These are phyloP conservation scores for Solanum bulbocastanum DNA, from an alignment of 257 asterid genomes.

Conservation along the genomic window DNA sequence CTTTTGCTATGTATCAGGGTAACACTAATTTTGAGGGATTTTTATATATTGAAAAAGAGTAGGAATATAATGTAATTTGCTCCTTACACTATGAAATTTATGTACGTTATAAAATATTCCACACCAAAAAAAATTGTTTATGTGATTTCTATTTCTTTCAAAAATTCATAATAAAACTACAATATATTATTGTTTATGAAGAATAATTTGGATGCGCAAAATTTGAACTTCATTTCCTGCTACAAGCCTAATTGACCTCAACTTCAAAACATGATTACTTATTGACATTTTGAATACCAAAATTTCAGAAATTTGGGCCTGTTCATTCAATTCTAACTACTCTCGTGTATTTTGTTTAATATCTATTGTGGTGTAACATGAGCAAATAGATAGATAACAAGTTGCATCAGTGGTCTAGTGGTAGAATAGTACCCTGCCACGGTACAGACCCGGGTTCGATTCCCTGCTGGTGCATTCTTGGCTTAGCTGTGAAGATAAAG, in stretches of 20 bases:
- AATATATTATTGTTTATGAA: background rate
- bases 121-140: too few relatives aligned
- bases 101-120: too few relatives aligned
- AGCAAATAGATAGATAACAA: background rate
- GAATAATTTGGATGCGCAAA: background rate
- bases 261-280: background rate
- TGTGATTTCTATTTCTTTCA: background rate
- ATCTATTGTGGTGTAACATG: background rate
- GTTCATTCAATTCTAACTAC: background rate
- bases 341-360: background rate
- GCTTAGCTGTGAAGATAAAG: background rate
- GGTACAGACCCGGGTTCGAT: conserved; percentile 84
- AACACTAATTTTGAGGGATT: background rate
- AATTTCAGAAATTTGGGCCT: too few relatives aligned
- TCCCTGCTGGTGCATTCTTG: conserved; percentile 39
- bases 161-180: background rate
- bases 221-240: background rate
- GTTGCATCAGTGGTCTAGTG: conserved; percentile 80
- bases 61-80: too few relatives aligned
- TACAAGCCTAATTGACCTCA: background rate
- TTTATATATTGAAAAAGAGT: too few relatives aligned
- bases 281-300: background rate
- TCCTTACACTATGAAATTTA: too few relatives aligned
- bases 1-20: background rate
- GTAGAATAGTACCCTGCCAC: conserved; percentile 90